Conservation (phyloP, 169 alveolate species). For the Besnoitia besnoiti region DNA sequence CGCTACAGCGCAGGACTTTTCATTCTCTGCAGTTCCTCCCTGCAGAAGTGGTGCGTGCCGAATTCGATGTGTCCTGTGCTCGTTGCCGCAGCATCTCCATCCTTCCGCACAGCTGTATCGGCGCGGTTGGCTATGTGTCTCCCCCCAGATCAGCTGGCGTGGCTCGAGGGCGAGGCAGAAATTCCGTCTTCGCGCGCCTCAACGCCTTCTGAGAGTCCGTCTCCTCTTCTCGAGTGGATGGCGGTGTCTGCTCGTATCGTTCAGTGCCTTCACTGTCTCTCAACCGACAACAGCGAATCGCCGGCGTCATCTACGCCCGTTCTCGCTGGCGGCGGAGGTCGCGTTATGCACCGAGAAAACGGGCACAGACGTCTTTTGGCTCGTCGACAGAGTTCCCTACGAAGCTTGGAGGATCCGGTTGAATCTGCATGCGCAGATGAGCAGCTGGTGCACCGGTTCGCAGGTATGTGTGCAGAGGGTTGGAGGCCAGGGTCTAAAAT, state of each 20-base stretch:
- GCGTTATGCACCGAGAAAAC: not conserved
- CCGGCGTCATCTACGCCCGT: not conserved
- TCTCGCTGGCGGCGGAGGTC: not conserved
- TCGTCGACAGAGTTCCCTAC: not conserved
- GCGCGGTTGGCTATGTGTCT: not conserved
- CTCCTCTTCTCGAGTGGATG: constrained; percentile 1
- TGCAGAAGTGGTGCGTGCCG: too few species aligned
- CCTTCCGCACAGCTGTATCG: not conserved
- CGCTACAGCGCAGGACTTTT: too few species aligned
- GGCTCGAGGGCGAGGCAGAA: not conserved
- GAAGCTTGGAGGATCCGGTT: not conserved
- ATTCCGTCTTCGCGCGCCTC: not conserved
- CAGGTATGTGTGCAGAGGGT: too few species aligned
- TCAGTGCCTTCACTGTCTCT: constrained; percentile 17
- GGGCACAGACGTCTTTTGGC: not conserved
- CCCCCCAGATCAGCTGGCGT: not conserved
- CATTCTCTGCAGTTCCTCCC: too few species aligned
- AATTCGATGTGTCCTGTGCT: too few species aligned
- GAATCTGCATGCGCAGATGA: not conserved
- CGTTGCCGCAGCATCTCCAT: not conserved
- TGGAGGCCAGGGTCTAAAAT: too few species aligned
- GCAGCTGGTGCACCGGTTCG: not conserved
- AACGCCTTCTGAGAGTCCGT: not conserved
- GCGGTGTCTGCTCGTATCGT: not conserved
- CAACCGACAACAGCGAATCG: not conserved